phyloP scores from a whole-genome alignment of 1,139 yeast genomes.

The Taphrina deformans region DNA sequence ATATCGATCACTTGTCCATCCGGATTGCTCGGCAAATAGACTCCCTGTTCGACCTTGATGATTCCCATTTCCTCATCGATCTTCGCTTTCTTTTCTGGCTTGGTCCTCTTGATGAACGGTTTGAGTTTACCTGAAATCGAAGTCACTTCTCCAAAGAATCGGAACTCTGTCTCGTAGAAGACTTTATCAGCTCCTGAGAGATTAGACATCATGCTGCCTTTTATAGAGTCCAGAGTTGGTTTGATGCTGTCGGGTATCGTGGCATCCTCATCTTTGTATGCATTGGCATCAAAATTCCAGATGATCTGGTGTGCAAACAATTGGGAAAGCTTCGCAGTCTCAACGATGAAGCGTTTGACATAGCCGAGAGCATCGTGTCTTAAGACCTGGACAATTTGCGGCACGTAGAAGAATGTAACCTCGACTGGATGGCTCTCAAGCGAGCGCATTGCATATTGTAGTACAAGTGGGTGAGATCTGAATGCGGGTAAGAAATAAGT shows the following conservation, averaged over 20 bases:
- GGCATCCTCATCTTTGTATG: slow-evolving; percentile 82
- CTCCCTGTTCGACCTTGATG: slow-evolving; percentile 77
- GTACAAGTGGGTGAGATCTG: slow-evolving; percentile 63
- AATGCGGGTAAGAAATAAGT: slow-evolving; percentile 78
- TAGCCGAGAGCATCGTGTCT: slow-evolving; percentile 81
- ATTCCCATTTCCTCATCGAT: slow-evolving; percentile 93
- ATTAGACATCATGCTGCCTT: slow-evolving; percentile 61
- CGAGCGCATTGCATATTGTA: slow-evolving; percentile 89
- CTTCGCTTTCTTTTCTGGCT: slow-evolving; percentile 93
- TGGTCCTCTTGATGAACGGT: slow-evolving; percentile 88
- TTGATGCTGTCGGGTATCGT: slow-evolving; percentile 76
- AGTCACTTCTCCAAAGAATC: slow-evolving; percentile 88
- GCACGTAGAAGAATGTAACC: slow-evolving; percentile 91
- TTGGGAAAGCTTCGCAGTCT: slow-evolving; percentile 87
- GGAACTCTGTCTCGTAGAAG: slow-evolving; percentile 80
- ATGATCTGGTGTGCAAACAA: slow-evolving; percentile 95
- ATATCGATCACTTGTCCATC: slow-evolving; percentile 93
- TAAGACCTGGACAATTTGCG: slow-evolving; percentile 91
- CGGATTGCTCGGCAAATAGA: slow-evolving; percentile 92
- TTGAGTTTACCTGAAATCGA: slow-evolving; percentile 89
- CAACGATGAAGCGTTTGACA: slow-evolving; percentile 82
- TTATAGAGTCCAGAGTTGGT: slow-evolving; percentile 76
- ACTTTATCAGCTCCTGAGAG: slow-evolving; percentile 62
- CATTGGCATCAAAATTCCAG: slow-evolving; percentile 96
- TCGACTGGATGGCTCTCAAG: slow-evolving; percentile 85